These are phyloP conservation scores for Solanum clarkiae DNA, from an alignment of 257 asterid species.

Conservation along the genomic window DNA sequence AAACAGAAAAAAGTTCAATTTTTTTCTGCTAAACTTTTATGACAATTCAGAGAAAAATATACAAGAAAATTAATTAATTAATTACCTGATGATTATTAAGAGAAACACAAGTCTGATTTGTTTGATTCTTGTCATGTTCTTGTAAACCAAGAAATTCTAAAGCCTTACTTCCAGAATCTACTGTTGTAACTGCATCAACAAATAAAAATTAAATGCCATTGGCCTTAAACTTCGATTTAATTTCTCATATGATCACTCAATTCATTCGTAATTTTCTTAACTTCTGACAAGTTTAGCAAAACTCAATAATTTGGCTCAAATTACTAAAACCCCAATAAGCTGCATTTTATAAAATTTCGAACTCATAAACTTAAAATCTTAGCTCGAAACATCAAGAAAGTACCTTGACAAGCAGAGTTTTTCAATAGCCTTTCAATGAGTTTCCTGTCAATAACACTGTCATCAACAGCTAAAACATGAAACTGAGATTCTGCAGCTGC, in stretches of 20 bases:
- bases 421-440: conserved; percentile 30
- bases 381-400: neutral
- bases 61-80: neutral
- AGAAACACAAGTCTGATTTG: conserved; percentile 19
- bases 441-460: conserved; percentile 29
- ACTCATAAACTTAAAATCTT: neutral
- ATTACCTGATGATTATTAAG: conserved; percentile 27
- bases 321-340: neutral
- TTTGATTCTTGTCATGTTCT: conserved; percentile 12
- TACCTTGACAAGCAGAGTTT: conserved; percentile 39
- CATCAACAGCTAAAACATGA: conserved; percentile 47
- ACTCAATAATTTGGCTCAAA: neutral
- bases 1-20: neutral
- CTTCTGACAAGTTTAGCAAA: neutral
- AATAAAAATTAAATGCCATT: neutral
- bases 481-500: conserved; percentile 21
- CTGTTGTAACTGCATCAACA: conserved; percentile 42
- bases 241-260: neutral
- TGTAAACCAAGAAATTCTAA: conserved; percentile 42
- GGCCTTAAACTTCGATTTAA: neutral
- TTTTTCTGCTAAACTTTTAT: neutral
- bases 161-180: conserved; percentile 58
- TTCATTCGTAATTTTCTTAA: no score
- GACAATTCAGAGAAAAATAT: neutral
- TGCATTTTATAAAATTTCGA: neutral